A percentile compares a stretch with the other conserved stretches of the same genome.
Conservation (phyloP, 2,329 filamentous ascomycete genomes). For the Aspergillus costaricaensis region DNA sequence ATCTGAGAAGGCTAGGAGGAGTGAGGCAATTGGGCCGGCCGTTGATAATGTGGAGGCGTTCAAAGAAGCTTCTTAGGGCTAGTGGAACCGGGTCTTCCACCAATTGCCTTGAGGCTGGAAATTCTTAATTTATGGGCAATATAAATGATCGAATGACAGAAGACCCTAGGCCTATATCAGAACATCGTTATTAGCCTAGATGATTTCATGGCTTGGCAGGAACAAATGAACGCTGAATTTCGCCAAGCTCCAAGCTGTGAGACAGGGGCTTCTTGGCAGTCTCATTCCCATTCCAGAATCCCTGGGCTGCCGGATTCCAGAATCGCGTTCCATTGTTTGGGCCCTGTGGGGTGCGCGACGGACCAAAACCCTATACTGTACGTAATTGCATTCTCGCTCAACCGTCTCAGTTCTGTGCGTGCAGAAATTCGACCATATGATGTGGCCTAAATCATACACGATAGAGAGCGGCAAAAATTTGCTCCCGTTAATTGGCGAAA, state of each 20-base stretch:
- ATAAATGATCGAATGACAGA: background rate
- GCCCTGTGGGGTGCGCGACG: background rate
- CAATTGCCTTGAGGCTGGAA: background rate
- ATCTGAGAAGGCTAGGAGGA: conserved; percentile 11
- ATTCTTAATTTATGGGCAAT: background rate
- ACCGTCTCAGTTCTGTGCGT: no score
- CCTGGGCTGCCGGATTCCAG: background rate
- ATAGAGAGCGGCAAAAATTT: no score
- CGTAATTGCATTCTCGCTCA: no score
- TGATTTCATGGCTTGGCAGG: background rate
- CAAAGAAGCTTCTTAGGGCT: conserved; percentile 7
- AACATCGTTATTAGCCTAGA: background rate
- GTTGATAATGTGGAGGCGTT: background rate
- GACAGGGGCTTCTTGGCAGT: background rate
- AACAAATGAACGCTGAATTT: background rate
- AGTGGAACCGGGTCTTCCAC: background rate
- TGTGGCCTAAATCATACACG: background rate
- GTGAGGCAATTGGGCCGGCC: conserved; percentile 4
- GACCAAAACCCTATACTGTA: no score
- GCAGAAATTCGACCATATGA: background rate
- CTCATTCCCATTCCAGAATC: background rate
- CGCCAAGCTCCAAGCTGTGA: background rate
- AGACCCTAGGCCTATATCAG: background rate
- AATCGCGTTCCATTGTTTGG: background rate
- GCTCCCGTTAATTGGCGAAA: background rate